Percentiles rank a stretch among this genome's conserved stretches.
phyloP scores from a whole-genome alignment of 768 basidiomycete genomes.

The Lentinus tigrinus region DNA sequence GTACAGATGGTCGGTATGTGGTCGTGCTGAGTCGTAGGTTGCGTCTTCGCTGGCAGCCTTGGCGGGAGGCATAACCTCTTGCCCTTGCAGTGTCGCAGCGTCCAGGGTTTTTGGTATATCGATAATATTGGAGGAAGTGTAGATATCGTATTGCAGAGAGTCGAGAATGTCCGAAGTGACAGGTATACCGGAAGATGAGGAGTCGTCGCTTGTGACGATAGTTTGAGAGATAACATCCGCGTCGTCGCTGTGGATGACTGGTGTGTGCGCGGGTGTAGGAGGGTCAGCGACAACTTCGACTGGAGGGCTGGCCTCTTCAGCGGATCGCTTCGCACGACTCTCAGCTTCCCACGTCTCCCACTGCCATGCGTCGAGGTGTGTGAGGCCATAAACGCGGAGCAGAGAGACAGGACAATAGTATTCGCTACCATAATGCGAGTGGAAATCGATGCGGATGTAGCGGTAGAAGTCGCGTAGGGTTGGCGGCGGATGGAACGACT shows the following conservation, averaged over 20 bases:
- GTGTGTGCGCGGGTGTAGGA: constrained; percentile 16
- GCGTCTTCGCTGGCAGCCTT: constrained; percentile 1
- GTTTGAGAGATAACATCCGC: background rate
- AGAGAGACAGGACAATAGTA: constrained; percentile 96
- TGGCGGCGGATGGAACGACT: constrained; percentile 78
- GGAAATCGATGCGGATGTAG: constrained; percentile 91
- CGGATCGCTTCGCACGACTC: constrained; percentile 38
- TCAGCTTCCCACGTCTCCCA: constrained; percentile 83
- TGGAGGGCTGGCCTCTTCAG: constrained; percentile 21
- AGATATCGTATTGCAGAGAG: background rate
- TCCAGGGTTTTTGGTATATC: constrained; percentile 1
- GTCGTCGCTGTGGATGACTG: background rate
- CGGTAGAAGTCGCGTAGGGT: constrained; percentile 85
- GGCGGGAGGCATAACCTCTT: background rate
- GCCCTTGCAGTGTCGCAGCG: background rate
- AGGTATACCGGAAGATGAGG: background rate
- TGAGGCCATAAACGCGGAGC: constrained; percentile 91
- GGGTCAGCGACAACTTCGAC: constrained; percentile 27
- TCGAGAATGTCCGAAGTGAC: background rate
- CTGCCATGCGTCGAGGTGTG: constrained; percentile 95
- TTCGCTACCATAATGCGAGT: constrained; percentile 90
- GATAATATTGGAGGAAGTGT: background rate
- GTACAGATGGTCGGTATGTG: constrained; percentile 19
- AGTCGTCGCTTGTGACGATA: background rate
- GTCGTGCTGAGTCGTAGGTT: constrained; percentile 15